Percentiles rank a stretch among this genome's conserved stretches.
These are phyloP conservation scores for Nakazawaea ernobii DNA, from an alignment of 805 yeast species.

Conservation along the genomic window DNA sequence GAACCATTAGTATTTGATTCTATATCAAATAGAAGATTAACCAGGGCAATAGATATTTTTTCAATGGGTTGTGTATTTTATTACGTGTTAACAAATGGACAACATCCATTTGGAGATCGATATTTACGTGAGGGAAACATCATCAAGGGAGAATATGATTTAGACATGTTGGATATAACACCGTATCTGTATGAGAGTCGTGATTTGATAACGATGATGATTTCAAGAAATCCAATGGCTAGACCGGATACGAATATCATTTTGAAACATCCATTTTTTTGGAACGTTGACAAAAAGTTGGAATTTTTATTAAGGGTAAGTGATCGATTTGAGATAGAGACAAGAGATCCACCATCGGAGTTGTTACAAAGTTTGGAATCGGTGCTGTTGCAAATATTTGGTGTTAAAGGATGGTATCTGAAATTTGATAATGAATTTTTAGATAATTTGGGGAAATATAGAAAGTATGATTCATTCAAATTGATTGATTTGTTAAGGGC, in stretches of 20 bases:
- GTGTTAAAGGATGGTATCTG: slow-evolving; percentile 69
- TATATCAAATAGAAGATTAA: slow-evolving; percentile 52
- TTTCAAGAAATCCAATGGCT: slow-evolving; percentile 52
- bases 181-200: slow-evolving; percentile 57
- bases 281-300: slow-evolving; percentile 68
- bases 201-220: slow-evolving; percentile 71
- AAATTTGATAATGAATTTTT: slow-evolving; percentile 68
- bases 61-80: slow-evolving; percentile 93
- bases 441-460: slow-evolving; percentile 82
- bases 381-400: slow-evolving; percentile 43
- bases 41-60: slow-evolving; percentile 89
- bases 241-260: slow-evolving; percentile 71
- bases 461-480: slow-evolving; percentile 77
- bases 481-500: slow-evolving; percentile 86
- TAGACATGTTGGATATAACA: slow-evolving; percentile 38
- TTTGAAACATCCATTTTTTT: slow-evolving; percentile 82
- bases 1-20: slow-evolving; percentile 33
- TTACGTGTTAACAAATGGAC: slow-evolving; percentile 76
- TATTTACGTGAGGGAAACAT: slow-evolving; percentile 87
- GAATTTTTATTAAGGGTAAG: slow-evolving; percentile 84
- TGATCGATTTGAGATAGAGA: slow-evolving; percentile 84
- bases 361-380: slow-evolving; percentile 51
- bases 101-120: slow-evolving; percentile 94
- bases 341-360: slow-evolving; percentile 71
- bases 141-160: slow-evolving; percentile 54